Evolutionary conservation across 2,329 filamentous ascomycete genomes (phyloP).

Genomic region (Colletotrichum sp.): DNA sequence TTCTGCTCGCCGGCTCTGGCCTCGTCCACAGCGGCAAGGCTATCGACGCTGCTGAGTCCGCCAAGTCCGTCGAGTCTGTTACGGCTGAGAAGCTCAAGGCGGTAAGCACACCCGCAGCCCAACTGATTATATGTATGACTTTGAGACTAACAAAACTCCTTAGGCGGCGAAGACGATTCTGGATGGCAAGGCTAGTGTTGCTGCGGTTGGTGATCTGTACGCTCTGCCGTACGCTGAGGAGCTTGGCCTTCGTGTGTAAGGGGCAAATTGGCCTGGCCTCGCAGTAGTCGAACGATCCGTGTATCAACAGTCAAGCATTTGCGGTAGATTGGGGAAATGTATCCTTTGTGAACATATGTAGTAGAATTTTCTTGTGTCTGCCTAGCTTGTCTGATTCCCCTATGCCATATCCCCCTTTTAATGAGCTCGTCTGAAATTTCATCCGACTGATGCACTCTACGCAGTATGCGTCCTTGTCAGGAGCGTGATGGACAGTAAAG

Average conservation of each 20-base stretch:
- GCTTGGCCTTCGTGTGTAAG: slow-evolving; percentile 92
- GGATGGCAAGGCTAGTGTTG: slow-evolving; percentile 86
- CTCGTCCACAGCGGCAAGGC: slow-evolving; percentile 82
- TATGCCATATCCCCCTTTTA: neutral
- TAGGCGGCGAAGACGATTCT: slow-evolving; percentile 89
- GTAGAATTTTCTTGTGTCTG: slow-evolving; percentile 39
- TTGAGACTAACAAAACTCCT: slow-evolving; percentile 32
- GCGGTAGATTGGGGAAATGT: slow-evolving; percentile 42
- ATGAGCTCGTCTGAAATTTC: neutral
- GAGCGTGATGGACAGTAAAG: neutral
- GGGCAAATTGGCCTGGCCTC: slow-evolving; percentile 23
- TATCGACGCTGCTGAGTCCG: slow-evolving; percentile 81
- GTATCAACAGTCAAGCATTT: slow-evolving; percentile 45
- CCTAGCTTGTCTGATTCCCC: slow-evolving; percentile 19
- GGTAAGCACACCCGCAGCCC: slow-evolving; percentile 58
- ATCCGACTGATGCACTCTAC: neutral
- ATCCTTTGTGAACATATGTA: slow-evolving; percentile 52
- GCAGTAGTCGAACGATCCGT: slow-evolving; percentile 32
- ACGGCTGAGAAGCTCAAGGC: slow-evolving; percentile 84
- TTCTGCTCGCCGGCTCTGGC: slow-evolving; percentile 84
- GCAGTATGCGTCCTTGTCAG: neutral
- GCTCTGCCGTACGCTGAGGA: slow-evolving; percentile 93
- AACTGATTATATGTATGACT: neutral
- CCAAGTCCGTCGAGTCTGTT: slow-evolving; percentile 80
- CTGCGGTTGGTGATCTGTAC: slow-evolving; percentile 89